phyloP scores from a whole-genome alignment of 2,329 filamentous ascomycete genomes.

The Pochonia chlamydosporia region DNA sequence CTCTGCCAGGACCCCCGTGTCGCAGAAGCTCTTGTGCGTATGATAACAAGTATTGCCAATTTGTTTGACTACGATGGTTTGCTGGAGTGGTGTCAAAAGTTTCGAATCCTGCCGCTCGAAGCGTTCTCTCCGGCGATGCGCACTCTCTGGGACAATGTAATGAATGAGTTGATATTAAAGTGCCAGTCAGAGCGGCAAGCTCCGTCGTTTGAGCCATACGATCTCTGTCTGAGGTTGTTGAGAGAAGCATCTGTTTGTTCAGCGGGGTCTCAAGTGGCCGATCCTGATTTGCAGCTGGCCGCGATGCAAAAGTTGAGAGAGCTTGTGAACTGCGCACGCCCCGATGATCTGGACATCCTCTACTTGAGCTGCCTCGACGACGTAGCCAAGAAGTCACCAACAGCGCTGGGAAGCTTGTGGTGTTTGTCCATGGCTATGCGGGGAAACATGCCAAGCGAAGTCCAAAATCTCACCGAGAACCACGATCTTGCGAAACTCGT shows the following conservation, averaged over 20 bases:
- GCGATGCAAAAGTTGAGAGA: conserved; percentile 55
- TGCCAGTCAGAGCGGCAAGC: conserved; percentile 27
- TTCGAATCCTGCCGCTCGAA: conserved; percentile 57
- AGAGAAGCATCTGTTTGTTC: conserved; percentile 61
- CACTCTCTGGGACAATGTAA: conserved; percentile 52
- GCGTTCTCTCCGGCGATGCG: conserved; percentile 58
- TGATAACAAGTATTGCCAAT: conserved; percentile 46
- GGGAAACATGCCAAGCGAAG: conserved; percentile 40
- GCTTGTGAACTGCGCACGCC: conserved; percentile 50
- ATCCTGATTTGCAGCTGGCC: conserved; percentile 58
- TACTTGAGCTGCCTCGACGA: conserved; percentile 64
- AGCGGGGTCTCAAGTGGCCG: conserved; percentile 47
- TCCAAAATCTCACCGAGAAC: conserved; percentile 53
- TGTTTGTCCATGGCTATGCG: conserved; percentile 50
- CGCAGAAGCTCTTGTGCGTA: conserved; percentile 70
- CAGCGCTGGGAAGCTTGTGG: conserved; percentile 68
- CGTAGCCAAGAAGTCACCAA: conserved; percentile 55
- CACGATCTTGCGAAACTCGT: conserved; percentile 57
- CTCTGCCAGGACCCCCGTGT: conserved; percentile 79
- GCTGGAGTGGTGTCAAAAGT: conserved; percentile 65
- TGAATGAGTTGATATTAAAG: conserved; percentile 43
- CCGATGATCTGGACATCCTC: conserved; percentile 53
- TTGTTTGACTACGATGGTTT: conserved; percentile 45
- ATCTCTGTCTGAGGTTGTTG: conserved; percentile 59
- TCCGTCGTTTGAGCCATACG: conserved; percentile 38